Percentiles rank a stretch among this genome's conserved stretches.
Evolutionary conservation across 2,329 filamentous ascomycete genomes (phyloP).

Genomic region (Amphichorda felina): DNA sequence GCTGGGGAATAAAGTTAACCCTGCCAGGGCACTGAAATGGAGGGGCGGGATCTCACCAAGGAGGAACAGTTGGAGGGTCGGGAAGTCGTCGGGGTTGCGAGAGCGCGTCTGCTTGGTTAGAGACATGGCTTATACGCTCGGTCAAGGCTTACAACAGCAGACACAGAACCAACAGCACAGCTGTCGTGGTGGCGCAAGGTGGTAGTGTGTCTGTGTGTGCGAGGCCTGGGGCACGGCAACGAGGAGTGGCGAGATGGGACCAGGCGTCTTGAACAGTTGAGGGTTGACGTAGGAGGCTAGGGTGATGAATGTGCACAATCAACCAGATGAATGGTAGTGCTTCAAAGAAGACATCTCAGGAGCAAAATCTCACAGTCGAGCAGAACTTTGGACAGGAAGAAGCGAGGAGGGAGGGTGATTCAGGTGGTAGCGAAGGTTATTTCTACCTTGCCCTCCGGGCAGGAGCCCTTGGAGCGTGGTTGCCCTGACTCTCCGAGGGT

Average conservation of each 20-base stretch:
- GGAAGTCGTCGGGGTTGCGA: slow-evolving; percentile 64
- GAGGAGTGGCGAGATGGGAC: background rate
- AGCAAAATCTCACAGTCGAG: background rate
- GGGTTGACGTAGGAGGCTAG: too few species aligned
- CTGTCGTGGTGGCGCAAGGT: background rate
- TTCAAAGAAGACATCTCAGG: background rate
- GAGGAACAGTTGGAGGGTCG: slow-evolving; percentile 69
- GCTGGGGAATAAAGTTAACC: slow-evolving; percentile 35
- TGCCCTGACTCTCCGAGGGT: too few species aligned
- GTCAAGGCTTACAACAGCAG: slow-evolving; percentile 30
- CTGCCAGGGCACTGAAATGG: background rate
- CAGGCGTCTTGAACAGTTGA: too few species aligned
- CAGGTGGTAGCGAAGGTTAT: slow-evolving; percentile 1
- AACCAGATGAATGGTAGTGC: too few species aligned
- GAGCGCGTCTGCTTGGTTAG: slow-evolving; percentile 35
- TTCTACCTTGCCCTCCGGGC: background rate
- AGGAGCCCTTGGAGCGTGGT: too few species aligned
- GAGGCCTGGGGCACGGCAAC: background rate
- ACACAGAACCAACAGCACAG: slow-evolving; percentile 14
- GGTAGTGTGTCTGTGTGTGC: slow-evolving; percentile 9
- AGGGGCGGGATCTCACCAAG: slow-evolving; percentile 48
- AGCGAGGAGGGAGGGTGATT: background rate
- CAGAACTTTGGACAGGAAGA: background rate
- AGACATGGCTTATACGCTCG: slow-evolving; percentile 34
- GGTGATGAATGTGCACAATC: too few species aligned